These are phyloP conservation scores for Paramecium caudatum DNA, from an alignment of 73 alveolate species.

Conservation along the genomic window DNA sequence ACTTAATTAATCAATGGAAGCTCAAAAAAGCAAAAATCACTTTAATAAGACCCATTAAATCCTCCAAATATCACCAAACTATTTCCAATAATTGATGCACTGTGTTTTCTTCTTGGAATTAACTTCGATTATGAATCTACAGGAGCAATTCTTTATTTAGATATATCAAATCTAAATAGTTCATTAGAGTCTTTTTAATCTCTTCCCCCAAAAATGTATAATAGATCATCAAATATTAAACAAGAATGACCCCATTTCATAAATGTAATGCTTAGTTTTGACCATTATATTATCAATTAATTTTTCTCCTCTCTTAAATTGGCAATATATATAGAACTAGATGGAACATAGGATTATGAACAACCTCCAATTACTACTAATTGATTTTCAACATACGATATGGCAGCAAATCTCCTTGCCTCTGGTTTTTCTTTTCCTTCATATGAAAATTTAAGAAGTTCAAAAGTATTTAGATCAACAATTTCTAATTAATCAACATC, in stretches of 20 bases:
- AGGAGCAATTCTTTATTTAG: too few relatives aligned
- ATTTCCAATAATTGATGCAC: conserved; percentile 35
- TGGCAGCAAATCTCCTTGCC: conserved; percentile 34
- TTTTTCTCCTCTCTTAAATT: background rate
- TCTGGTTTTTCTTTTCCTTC: background rate
- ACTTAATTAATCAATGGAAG: conserved; percentile 3
- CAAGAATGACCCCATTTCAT: conserved; percentile 39
- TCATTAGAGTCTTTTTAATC: conserved; percentile 42
- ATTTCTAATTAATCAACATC: conserved; percentile 36
- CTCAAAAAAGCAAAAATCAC: conserved; percentile 17
- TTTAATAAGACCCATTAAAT: conserved; percentile 12
- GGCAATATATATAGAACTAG: background rate
- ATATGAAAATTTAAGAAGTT: background rate
- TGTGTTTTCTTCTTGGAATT: conserved; percentile 45
- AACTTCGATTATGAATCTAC: too few relatives aligned
- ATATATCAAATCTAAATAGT: conserved; percentile 6
- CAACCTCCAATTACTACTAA: conserved; percentile 56
- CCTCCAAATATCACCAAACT: conserved; percentile 51
- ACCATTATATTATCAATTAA: background rate
- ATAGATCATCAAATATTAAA: background rate
- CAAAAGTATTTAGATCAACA: background rate
- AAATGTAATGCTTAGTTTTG: background rate
- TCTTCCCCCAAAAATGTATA: conserved; percentile 49
- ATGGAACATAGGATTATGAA: background rate
- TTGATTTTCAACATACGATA: background rate